Evolutionary conservation across 83 land plant genomes (phyloP), one percentile per base, ranked within the genome.

Genomic region (Thuja plicata): DNA sequence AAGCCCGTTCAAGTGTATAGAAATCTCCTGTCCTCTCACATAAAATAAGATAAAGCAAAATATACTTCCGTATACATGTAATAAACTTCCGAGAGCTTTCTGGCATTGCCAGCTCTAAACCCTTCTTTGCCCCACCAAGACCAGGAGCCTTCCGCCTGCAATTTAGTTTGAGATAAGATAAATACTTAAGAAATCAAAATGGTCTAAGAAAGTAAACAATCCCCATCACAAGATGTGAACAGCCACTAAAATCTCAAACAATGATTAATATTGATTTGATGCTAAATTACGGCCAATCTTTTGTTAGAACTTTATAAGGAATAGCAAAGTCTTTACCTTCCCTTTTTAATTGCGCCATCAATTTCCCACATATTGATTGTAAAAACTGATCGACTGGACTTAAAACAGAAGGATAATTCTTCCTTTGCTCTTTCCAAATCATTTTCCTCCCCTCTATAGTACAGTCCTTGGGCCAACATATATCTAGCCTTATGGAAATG

Each of bases 351-450:
- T 86, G 87, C 90, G 54, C 98, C 95, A 94, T 98, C 99, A 85
- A 98, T 98, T 90, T 98, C 99, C 99, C 99, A 98, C 99, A 98
- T 97, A 88, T 98, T 96, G 81, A 98, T 96, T 45, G 98, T 98
- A 89, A 98, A 98, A 19, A 94, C 89, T 57, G 99, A 97, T 66
- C 99, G 93, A 79, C 95, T 94, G 40, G 99, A 97, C 91, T 94
- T 97, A 94, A 98, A 98, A 88, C 99, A 98, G 80, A 98, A 98
- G 16, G 99, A 95, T 30, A 98, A 95, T 87, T 98, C 98, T 50
- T 98, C 99, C 89, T 96, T 98, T 84, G 99, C 97, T 90, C 88
- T 94, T 79, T 96, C 97, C 60, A 94, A 21, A 90, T 97, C 99
- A 87, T 96, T 95, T 77, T 35, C 85, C 55, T 91, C 90, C 24